Evolutionary conservation across 805 yeast species (phyloP).

Genomic region (Komagataella populi): DNA sequence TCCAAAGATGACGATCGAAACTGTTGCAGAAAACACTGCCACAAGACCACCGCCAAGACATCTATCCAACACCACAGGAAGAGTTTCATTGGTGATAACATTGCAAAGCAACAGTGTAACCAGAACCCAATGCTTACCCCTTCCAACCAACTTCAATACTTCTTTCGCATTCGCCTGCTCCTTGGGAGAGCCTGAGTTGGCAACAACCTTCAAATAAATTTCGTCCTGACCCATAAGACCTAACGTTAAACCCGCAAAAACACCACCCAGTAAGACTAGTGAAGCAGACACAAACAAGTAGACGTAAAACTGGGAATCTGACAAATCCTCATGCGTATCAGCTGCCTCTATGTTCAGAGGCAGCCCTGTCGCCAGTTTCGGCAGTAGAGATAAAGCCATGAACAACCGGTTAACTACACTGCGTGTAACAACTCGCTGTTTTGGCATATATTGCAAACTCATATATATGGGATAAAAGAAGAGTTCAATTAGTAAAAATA

Average conservation of each 20-base stretch:
- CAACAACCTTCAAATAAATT: conserved; percentile 80
- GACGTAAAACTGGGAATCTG: conserved; percentile 23
- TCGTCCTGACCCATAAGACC: conserved; percentile 98
- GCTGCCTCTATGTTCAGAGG: background rate
- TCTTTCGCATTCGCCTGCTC: conserved; percentile 60
- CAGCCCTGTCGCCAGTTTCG: background rate
- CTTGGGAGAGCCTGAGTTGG: conserved; percentile 63
- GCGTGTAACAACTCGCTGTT: background rate
- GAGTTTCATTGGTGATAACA: conserved; percentile 87
- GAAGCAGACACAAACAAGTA: conserved; percentile 39
- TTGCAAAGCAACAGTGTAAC: conserved; percentile 78
- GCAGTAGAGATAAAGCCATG: background rate
- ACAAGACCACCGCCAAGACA: conserved; percentile 96
- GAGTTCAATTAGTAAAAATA: background rate
- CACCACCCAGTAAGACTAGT: conserved; percentile 69
- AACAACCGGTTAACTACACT: background rate
- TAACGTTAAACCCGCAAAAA: conserved; percentile 88
- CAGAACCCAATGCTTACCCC: conserved; percentile 93
- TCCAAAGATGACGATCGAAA: conserved; percentile 85
- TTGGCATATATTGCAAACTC: background rate
- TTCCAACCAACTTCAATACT: conserved; percentile 58
- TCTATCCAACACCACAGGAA: conserved; percentile 87
- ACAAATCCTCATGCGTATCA: background rate
- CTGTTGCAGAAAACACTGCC: conserved; percentile 90
- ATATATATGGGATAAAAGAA: background rate